Conservation (phyloP, 2,329 filamentous ascomycete genomes). For the Aspergillus udagawae region DNA sequence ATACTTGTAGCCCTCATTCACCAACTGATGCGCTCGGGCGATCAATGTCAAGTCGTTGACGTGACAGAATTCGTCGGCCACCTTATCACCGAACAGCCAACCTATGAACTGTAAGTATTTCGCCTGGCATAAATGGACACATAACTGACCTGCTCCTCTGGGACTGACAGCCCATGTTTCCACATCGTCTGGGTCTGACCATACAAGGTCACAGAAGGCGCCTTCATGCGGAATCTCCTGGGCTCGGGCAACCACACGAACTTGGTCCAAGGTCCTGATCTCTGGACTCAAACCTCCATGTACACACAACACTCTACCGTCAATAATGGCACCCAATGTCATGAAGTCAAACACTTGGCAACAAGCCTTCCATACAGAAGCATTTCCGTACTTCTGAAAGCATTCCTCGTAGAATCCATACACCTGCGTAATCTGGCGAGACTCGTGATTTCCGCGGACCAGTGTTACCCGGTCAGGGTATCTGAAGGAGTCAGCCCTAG, state of each 20-base stretch:
- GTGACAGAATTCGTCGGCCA: slow-evolving; percentile 72
- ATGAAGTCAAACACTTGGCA: slow-evolving; percentile 77
- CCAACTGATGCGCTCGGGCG: slow-evolving; percentile 68
- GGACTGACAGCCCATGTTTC: slow-evolving; percentile 68
- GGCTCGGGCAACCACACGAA: slow-evolving; percentile 67
- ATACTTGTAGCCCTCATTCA: slow-evolving; percentile 81
- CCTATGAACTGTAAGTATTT: slow-evolving; percentile 21
- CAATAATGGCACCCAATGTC: slow-evolving; percentile 68
- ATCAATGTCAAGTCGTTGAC: slow-evolving; percentile 70
- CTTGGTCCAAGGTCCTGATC: slow-evolving; percentile 71
- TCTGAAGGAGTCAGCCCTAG: slow-evolving; percentile 34
- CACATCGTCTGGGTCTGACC: slow-evolving; percentile 70
- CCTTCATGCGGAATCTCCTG: slow-evolving; percentile 75
- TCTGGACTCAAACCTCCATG: slow-evolving; percentile 69
- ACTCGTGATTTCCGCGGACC: slow-evolving; percentile 72
- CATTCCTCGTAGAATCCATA: slow-evolving; percentile 79
- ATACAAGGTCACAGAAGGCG: slow-evolving; percentile 72
- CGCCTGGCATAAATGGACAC: neutral
- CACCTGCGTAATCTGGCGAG: slow-evolving; percentile 71
- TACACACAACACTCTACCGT: slow-evolving; percentile 69
- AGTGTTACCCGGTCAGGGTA: slow-evolving; percentile 70
- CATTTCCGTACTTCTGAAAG: slow-evolving; percentile 72
- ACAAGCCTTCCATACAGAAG: slow-evolving; percentile 74
- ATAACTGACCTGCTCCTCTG: slow-evolving; percentile 58
- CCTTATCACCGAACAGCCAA: slow-evolving; percentile 67